Evolutionary conservation across 2,329 filamentous ascomycete species (phyloP), one percentile per base, ranked within the genome.

Genomic region (Alternaria atra): DNA sequence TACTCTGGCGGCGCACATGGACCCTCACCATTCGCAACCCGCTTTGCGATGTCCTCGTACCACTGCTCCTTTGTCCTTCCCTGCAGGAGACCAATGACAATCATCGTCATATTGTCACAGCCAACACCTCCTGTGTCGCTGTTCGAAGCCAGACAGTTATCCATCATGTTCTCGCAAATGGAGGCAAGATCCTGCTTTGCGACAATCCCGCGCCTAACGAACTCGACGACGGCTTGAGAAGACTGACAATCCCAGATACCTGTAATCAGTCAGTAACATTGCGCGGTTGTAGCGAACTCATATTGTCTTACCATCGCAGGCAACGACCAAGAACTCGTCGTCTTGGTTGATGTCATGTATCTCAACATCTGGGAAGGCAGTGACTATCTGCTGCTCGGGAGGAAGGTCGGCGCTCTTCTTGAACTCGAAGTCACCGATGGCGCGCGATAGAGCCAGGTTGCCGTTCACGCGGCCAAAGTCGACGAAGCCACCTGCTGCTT

Each of bases 101-200:
- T 84, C 91, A 99, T 98, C 70, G 95, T 99, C 95, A 99, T 99
- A 85, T 99, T 99, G 84, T 99, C 95, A 80, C 95, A 99, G 64
- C 95, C 95, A 64, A 99, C 94, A 66, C 95, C 95, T 56, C 95
- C 95, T 32, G 94, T 97, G 82, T 99, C 95, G 69, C 94, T 97
- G 86, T 97, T 98, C 63, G 94, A 97, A 40, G 95, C 94, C 68
- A 99, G 86, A 79, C 95, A 99, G 84, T 98, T 99, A 84, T 99
- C 94, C 95, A 99, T 99, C 93, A 99, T 97, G 84, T 99, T 99
- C 83, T 99, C 95, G 80, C 94, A 98, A 74, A 99, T 98, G 79
- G 92, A 91, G 57, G 94, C 89, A 52, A 99, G 87, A 51, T 96
- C 91, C 82, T 99, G 95, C 84, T 97, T 97, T 52, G 94, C 94